These are phyloP conservation scores for Fusarium sp. DNA, from an alignment of 2,329 filamentous ascomycete species.

Conservation along the genomic window DNA sequence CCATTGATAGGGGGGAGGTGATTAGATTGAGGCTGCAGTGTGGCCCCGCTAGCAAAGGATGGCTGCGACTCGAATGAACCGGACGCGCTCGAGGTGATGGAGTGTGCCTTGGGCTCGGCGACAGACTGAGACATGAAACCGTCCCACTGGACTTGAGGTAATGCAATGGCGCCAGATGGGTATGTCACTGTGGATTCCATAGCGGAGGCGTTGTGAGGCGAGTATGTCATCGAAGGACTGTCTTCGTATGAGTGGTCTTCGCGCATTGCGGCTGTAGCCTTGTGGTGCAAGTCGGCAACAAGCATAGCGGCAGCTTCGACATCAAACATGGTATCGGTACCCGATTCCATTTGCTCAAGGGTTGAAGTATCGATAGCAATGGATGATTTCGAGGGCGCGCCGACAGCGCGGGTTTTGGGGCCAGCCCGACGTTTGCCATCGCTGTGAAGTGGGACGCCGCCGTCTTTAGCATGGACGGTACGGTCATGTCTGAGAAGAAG, in stretches of 20 bases:
- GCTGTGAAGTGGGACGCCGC: conserved; percentile 90
- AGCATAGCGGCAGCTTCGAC: conserved; percentile 98
- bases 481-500: conserved; percentile 96
- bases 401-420: conserved; percentile 72
- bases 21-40: conserved; percentile 66
- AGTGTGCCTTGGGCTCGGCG: conserved; percentile 79
- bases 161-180: conserved; percentile 79
- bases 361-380: conserved; percentile 85
- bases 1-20: conserved; percentile 77
- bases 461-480: conserved; percentile 98
- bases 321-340: conserved; percentile 90
- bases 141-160: conserved; percentile 93
- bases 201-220: conserved; percentile 75
- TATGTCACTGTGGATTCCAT: conserved; percentile 84
- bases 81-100: conserved; percentile 73
- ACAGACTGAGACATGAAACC: conserved; percentile 79
- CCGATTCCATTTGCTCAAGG: conserved; percentile 91
- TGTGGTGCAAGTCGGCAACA: conserved; percentile 97
- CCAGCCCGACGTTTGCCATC: conserved; percentile 88
- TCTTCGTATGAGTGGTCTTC: conserved; percentile 67
- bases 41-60: conserved; percentile 69
- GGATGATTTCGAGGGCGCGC: conserved; percentile 77
- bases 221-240: conserved; percentile 74
- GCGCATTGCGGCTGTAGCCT: conserved; percentile 79
- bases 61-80: conserved; percentile 75